A percentile compares a stretch with the other conserved stretches of the same genome.
phyloP scores from a whole-genome alignment of 1,284 basidiomycete species.

The Tilletia walkeri region DNA sequence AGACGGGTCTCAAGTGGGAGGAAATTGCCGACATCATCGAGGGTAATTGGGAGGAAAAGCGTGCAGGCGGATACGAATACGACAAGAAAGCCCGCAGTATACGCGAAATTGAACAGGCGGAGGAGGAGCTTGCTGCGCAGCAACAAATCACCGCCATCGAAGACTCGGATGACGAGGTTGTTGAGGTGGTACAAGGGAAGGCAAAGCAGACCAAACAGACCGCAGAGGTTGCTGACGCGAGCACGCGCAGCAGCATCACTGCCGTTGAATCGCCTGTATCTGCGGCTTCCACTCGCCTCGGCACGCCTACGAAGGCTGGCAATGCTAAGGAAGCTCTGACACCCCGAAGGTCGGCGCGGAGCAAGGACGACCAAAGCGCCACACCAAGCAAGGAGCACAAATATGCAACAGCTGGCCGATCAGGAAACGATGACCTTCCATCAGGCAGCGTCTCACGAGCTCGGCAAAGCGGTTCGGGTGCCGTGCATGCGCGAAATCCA shows the following conservation, averaged over 20 bases:
- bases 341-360: too few relatives aligned
- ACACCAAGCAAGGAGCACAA: too few relatives aligned
- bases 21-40: conserved; percentile 27
- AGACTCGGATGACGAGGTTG: too few relatives aligned
- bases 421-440: too few relatives aligned
- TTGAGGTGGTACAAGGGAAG: not conserved
- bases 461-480: too few relatives aligned
- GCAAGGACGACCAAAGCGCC: too few relatives aligned
- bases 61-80: not conserved
- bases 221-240: conserved; percentile 23
- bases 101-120: conserved; percentile 16
- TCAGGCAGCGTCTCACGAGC: too few relatives aligned
- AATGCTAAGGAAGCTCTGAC: too few relatives aligned
- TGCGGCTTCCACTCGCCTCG: conserved; percentile 27
- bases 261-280: conserved; percentile 25
- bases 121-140: conserved; percentile 6
- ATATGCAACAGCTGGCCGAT: too few relatives aligned
- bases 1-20: conserved; percentile 38
- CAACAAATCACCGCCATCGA: conserved; percentile 18
- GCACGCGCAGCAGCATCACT: conserved; percentile 21
- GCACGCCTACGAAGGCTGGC: not conserved
- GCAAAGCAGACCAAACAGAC: not conserved
- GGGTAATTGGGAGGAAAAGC: conserved; percentile 23
- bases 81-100: conserved; percentile 21
- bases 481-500: too few relatives aligned